Evolutionary conservation across 2,329 filamentous ascomycete genomes (phyloP).

Genomic region (Fusarium protoensiforme): DNA sequence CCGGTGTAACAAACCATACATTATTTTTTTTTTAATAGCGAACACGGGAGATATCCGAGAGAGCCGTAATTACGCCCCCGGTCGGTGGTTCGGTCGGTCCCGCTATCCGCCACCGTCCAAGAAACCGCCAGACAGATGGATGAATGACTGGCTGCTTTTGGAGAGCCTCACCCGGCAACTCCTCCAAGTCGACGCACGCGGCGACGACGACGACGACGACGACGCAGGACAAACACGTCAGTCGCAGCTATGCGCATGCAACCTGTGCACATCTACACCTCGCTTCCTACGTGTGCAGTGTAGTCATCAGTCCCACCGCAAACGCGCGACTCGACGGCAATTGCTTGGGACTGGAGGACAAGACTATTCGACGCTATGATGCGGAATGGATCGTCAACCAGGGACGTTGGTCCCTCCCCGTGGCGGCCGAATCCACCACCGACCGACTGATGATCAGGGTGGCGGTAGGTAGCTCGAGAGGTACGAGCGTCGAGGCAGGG

Average conservation of each 20-base stretch:
- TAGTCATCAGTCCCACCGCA: not conserved
- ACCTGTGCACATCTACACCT: not conserved
- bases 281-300: not conserved
- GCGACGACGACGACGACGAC: too few relatives aligned
- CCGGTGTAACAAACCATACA: not conserved
- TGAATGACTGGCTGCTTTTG: not conserved
- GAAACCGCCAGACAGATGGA: not conserved
- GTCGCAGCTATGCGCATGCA: not conserved
- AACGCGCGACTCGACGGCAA: slow-evolving; percentile 2
- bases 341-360: not conserved
- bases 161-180: not conserved
- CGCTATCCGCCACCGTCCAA: slow-evolving; percentile 20
- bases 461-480: slow-evolving; percentile 12
- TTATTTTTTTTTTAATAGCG: not conserved
- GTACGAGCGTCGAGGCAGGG: not conserved
- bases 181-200: not conserved
- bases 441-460: slow-evolving; percentile 30
- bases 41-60: slow-evolving; percentile 32
- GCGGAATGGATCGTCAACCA: slow-evolving; percentile 31
- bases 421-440: slow-evolving; percentile 27
- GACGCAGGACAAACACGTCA: slow-evolving; percentile 2
- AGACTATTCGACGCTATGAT: slow-evolving; percentile 8
- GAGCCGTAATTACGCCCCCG: slow-evolving; percentile 41
- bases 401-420: slow-evolving; percentile 22
- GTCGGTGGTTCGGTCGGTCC: slow-evolving; percentile 30